Base-by-base conservation (phyloP, 176 grass and related monocot species). In the Avena atlantica region DNA sequence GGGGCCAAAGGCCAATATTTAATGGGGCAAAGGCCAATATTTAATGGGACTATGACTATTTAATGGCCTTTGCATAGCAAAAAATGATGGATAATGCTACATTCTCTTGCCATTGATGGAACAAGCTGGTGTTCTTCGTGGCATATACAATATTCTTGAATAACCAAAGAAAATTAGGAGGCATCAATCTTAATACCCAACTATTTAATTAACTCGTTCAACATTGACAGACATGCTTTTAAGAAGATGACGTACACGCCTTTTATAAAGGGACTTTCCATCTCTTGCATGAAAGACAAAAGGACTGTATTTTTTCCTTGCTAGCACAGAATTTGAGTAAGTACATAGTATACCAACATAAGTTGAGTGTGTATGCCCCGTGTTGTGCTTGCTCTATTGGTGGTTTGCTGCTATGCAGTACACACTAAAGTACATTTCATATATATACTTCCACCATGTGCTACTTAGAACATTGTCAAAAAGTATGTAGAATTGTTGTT, bases 401-500 rank as follows among this genome's bases (percentile, higher is more conserved):
- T 17, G 58, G 80, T 14, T 81, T 62, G 1, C 1, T 75, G 21
- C 13, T 49, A 87, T 45, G 45, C 36, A 13, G 51, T 60, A 70
- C 12, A 9, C 50, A 70, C 55, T 16, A 50, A 59, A 75, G 74
- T 37, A 60, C 3, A 20, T 51, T 70, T 78, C 42, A 60, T 14
- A 16, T 58, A 49, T 50, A 29, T 56, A 16, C 29, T 76, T 53
- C 1, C 31, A 29, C 31, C 53, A 24, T 12, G 17, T 2, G 21
- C 5, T 86, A 70, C 59, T 70, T 47, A 77, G 80, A 50, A 69
- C 47, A 81, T 52, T 52, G 16, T 51, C 12, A n/a, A 52, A 62
- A 60, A 3, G 13, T 20, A 27, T 42, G 40, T 36, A 37, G 7
- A 80, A 56, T 13, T 37, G 6, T 56, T 14, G 17, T 0, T 65